A percentile compares a stretch with the other conserved stretches of the same genome.
Conservation (phyloP, 495 filamentous ascomycete genomes). For the Aspergillus sclerotiicarbonarius region DNA sequence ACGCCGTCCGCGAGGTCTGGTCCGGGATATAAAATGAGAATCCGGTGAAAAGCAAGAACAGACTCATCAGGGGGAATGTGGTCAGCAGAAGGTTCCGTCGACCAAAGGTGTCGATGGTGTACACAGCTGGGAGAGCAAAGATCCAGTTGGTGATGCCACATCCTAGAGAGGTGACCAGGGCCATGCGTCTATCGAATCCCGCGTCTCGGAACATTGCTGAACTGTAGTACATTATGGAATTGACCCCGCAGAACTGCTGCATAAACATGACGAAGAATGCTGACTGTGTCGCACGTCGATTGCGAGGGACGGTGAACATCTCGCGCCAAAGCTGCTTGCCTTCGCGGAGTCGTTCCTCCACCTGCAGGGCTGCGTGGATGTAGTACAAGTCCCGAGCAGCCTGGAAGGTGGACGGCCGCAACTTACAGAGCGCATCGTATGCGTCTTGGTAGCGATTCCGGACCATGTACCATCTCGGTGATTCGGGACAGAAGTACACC, state of each 20-base stretch:
- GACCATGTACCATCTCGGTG: conserved; percentile 65
- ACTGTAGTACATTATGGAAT: conserved; percentile 54
- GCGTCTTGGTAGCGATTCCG: conserved; percentile 44
- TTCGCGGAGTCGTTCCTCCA: conserved; percentile 42
- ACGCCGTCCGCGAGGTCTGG: conserved; percentile 26
- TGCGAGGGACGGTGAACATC: conserved; percentile 53
- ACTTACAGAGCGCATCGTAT: conserved; percentile 41
- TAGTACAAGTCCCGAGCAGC: conserved; percentile 56
- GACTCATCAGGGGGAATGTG: conserved; percentile 61
- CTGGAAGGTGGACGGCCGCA: conserved; percentile 47
- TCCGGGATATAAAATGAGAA: conserved; percentile 54
- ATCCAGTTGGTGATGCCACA: conserved; percentile 66
- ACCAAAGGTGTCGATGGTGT: conserved; percentile 66
- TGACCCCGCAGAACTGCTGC: conserved; percentile 54
- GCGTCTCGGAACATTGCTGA: conserved; percentile 55
- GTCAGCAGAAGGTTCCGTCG: conserved; percentile 61
- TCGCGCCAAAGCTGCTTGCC: conserved; percentile 47
- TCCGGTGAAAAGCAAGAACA: conserved; percentile 56
- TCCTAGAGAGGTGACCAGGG: conserved; percentile 58
- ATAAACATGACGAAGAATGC: conserved; percentile 51
- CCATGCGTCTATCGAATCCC: conserved; percentile 41
- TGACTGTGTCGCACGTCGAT: conserved; percentile 53
- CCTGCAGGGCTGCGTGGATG: conserved; percentile 45
- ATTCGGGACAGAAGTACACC: conserved; percentile 64
- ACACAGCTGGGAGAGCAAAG: conserved; percentile 65